Base-by-base conservation (phyloP, 2,329 filamentous ascomycete species). In the Fusarium bulbicola region DNA sequence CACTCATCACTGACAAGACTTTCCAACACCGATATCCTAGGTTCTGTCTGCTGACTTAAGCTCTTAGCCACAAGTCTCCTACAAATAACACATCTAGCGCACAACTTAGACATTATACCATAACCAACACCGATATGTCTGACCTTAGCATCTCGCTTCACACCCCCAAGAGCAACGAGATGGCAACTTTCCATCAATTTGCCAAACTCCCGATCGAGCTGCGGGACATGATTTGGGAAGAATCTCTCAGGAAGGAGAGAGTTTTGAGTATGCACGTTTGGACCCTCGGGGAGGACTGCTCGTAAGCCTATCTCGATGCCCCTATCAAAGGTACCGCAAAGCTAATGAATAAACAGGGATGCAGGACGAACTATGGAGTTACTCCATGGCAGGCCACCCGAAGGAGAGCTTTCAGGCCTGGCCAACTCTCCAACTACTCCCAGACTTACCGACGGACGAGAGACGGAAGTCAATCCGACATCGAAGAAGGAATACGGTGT, bases 381-480 rank as follows among this genome's bases (percentile, higher is more conserved):
- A 7, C 47, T 50, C 8, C 30, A 34, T 16, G 47, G 30, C 12
- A 20, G 26, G 26, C 20, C 18, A 21, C 20, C 21, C 4, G 24
- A 8, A 8, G 10, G 4, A n/a, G 30, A 50, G 18, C 12, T 50
- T 10, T 14, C 12, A 18, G 12, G 14, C 21, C 28, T 50, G 16
- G 1, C 20, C 4, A 24, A 24, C 16, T 34, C 47, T 14, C n/a
- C 30, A 34, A 20, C 47, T 20, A 50, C 21, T 20, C 12, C n/a
- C 12, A 24, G n/a, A 24, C 30, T 34, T 10, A 18, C 30, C 4
- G 4, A 24, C 6, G n/a, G 30, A 7, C 30, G 7, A 18, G n/a
- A 20, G 16, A 20, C n/a, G 5, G 16, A 34, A 20, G 16, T 24
- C 16, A 24, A 24, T 4, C 3, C 6, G 5, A 3, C 0, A 6